Base-by-base conservation (phyloP, 164 flowering plant genomes). In the Magnolia officinalis region DNA sequence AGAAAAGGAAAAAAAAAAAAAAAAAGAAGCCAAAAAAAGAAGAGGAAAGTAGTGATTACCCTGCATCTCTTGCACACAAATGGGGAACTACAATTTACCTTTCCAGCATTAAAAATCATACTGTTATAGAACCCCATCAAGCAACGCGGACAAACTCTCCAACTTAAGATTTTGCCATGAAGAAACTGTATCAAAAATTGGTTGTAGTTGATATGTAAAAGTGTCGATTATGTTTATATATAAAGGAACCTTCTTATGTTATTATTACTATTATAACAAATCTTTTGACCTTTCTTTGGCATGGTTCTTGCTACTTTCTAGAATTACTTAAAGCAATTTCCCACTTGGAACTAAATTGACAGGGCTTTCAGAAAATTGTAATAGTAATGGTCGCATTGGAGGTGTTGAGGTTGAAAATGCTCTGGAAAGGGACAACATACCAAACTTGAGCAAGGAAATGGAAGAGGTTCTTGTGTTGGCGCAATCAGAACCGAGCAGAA, bases 101-200 rank as follows among this genome's bases (percentile, higher is more conserved):
- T 94, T 20, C 82, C 91, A 72, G 97, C 92, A 86, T 90, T 94
- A 23, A 52, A 52, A 79, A 21, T 90, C 92, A 82, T 84, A 88
- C 76, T 89, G 91, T 71, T 79, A 85, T 80, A 87, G 88, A 82
- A 92, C 90, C 79, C 85, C 98, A 82, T 94, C 91, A 63, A 96
- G 93, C 88, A 94, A 81, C 5, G 86, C 84, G 71, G 90, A 89
- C 99, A 97, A 92, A 20, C 90, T 85, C 7, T 88, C 93, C 74
- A 89, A 85, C 86, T 96, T 98, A 85, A 91, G 84, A 83, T 82
- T 92, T 78, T 90, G 90, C 96, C 96, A 96, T 23, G 88, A 85
- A 70, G 86, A 86, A 6, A 85, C 50, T 92, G 87, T 23, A 23
- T 23, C 24, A 23, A 23, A 23, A 23, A 23, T 23, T 23, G 24